A percentile compares a stretch with the other conserved stretches of the same genome.
Conservation (phyloP, 306 rosid species). For the Cucumis cinereus region DNA sequence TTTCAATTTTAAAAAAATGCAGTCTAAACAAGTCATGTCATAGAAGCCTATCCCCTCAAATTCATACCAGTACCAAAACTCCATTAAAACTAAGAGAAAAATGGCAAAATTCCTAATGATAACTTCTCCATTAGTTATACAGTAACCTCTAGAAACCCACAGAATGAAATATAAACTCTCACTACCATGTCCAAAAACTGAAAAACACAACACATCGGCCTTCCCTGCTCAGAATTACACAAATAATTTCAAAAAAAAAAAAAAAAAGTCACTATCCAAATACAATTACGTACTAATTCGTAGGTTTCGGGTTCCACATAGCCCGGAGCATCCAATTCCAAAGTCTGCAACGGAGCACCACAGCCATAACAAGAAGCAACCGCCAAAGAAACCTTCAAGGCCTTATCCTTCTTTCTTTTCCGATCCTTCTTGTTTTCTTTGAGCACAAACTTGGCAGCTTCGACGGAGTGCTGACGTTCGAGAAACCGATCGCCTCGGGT, state of each 20-base stretch:
- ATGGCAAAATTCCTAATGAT: not conserved
- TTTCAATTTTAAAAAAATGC: not conserved
- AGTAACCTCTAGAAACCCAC: not conserved
- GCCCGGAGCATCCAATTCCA: conserved; percentile 62
- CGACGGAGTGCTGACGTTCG: conserved; percentile 45
- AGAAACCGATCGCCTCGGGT: conserved; percentile 73
- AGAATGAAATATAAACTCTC: not conserved
- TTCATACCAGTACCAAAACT: not conserved
- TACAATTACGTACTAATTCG: conserved; percentile 36
- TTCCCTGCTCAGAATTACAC: not conserved
- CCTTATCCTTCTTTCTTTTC: conserved; percentile 31
- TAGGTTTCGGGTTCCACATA: conserved; percentile 55
- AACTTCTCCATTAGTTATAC: not conserved
- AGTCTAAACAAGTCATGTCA: not conserved
- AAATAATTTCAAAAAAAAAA: not conserved
- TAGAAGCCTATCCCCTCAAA: not conserved
- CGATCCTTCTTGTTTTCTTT: conserved; percentile 31
- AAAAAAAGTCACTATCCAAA: not conserved
- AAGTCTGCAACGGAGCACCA: conserved; percentile 82
- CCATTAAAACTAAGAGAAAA: not conserved
- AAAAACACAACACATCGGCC: not conserved
- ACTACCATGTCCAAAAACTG: not conserved
- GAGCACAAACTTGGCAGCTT: conserved; percentile 43
- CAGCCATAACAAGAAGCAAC: conserved; percentile 71
- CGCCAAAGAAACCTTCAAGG: conserved; percentile 26